Conservation (phyloP, 208 protist species). For the Wallacemonas sp. region DNA sequence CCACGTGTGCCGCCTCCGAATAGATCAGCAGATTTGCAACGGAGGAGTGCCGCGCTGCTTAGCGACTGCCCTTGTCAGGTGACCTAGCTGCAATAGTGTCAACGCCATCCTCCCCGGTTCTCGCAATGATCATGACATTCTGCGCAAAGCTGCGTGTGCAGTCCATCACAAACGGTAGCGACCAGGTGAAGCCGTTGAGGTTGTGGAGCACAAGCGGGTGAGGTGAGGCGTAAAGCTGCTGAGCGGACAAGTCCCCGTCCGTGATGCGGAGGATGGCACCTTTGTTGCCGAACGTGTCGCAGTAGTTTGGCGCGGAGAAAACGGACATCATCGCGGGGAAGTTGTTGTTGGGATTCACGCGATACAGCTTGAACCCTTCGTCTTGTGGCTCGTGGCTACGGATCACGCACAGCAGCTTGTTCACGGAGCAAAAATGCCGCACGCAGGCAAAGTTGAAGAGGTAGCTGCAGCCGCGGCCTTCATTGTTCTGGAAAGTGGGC, state of each 20-base stretch:
- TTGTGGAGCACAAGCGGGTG: slow-evolving; percentile 71
- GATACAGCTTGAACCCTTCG: slow-evolving; percentile 95
- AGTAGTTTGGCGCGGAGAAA: slow-evolving; percentile 98
- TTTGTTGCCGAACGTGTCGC: slow-evolving; percentile 98
- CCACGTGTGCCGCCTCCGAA: too few relatives aligned
- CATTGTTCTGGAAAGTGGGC: slow-evolving; percentile 70
- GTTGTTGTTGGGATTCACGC: slow-evolving; percentile 73
- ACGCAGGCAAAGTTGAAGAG: slow-evolving; percentile 84
- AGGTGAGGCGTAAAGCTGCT: slow-evolving; percentile 79
- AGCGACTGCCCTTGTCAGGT: too few relatives aligned
- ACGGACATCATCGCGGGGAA: slow-evolving; percentile 98
- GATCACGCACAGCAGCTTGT: slow-evolving; percentile 96
- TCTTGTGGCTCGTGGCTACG: slow-evolving; percentile 96
- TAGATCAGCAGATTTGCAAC: too few relatives aligned
- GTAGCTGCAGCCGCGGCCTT: slow-evolving; percentile 75
- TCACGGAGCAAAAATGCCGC: slow-evolving; percentile 93
- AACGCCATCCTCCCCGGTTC: slow-evolving; percentile 16
- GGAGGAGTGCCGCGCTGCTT: too few relatives aligned
- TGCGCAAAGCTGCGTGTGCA: slow-evolving; percentile 3
- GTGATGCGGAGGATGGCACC: slow-evolving; percentile 87
- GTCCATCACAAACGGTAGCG: slow-evolving; percentile 65
- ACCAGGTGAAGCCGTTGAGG: slow-evolving; percentile 76
- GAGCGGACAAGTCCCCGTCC: slow-evolving; percentile 91
- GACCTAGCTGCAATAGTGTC: slow-evolving; percentile 12
- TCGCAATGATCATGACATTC: slow-evolving; percentile 38